phyloP scores from a whole-genome alignment of 2,329 filamentous ascomycete species.

The Stagonosporopsis cucurbitacearum region DNA sequence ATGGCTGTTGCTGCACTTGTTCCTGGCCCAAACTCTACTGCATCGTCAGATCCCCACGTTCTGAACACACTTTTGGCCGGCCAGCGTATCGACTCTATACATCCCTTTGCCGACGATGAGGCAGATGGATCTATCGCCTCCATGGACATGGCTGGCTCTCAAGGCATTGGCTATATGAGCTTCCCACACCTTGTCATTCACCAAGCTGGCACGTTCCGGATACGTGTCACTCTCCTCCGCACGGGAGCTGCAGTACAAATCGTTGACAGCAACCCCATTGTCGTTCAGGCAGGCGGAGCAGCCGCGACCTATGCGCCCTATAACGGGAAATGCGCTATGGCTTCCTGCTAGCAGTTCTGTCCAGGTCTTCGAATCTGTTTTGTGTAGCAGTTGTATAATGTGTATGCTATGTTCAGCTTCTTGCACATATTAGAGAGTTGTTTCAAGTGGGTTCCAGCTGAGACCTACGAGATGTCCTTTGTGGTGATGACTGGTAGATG shows the following conservation, averaged over 20 bases:
- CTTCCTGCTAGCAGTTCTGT: constrained; percentile 30
- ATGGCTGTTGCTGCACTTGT: constrained; percentile 44
- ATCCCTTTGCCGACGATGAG: constrained; percentile 47
- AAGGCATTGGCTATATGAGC: constrained; percentile 48
- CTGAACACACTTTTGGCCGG: constrained; percentile 42
- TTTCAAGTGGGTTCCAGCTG: not conserved
- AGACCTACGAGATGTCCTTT: not conserved
- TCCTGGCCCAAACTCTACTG: constrained; percentile 36
- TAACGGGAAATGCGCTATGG: constrained; percentile 45
- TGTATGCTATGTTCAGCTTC: constrained; percentile 9
- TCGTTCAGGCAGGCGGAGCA: constrained; percentile 36
- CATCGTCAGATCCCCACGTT: constrained; percentile 36
- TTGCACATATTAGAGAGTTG: constrained; percentile 12
- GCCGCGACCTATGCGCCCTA: constrained; percentile 27
- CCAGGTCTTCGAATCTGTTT: not conserved
- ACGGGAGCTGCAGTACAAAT: constrained; percentile 41
- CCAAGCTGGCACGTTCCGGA: constrained; percentile 46
- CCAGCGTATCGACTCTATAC: constrained; percentile 44
- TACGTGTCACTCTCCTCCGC: constrained; percentile 48
- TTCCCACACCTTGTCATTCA: constrained; percentile 47
- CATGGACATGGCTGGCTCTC: constrained; percentile 45
- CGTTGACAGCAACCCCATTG: constrained; percentile 45
- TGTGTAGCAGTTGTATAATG: constrained; percentile 1
- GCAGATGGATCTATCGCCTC: constrained; percentile 45
- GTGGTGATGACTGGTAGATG: not conserved